Conservation (phyloP, 257 asterid genomes). For the Verbena officinalis region DNA sequence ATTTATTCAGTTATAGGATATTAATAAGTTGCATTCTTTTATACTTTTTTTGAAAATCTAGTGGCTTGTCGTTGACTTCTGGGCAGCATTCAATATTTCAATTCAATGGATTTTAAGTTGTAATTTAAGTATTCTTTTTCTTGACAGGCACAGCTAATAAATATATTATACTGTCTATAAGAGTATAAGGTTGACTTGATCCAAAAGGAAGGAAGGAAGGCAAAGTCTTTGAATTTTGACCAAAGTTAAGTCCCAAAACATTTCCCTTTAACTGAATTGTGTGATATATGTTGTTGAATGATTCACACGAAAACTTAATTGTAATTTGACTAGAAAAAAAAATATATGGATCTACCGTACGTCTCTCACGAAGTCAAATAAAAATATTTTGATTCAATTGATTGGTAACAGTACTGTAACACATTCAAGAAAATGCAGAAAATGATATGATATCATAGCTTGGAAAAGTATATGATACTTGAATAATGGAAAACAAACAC, state of each 20-base stretch:
- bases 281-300: not conserved
- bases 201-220: not conserved
- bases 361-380: too few species aligned
- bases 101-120: slow-evolving; percentile 24
- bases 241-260: not conserved
- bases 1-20: too few species aligned
- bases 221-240: slow-evolving; percentile 15
- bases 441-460: too few species aligned
- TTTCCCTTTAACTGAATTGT: not conserved
- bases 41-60: not conserved
- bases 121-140: not conserved
- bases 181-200: not conserved
- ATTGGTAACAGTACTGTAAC: too few species aligned
- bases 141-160: too few species aligned
- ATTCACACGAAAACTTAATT: too few species aligned
- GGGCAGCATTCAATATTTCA: not conserved
- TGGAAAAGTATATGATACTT: not conserved
- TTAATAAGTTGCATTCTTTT: not conserved
- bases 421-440: too few species aligned
- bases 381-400: too few species aligned
- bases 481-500: slow-evolving; percentile 1
- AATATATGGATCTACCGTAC: too few species aligned
- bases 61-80: slow-evolving; percentile 13
- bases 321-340: too few species aligned
- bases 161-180: too few species aligned